These are phyloP conservation scores for Colletotrichum eremochloae DNA, from an alignment of 2,329 filamentous ascomycete species.

Conservation along the genomic window DNA sequence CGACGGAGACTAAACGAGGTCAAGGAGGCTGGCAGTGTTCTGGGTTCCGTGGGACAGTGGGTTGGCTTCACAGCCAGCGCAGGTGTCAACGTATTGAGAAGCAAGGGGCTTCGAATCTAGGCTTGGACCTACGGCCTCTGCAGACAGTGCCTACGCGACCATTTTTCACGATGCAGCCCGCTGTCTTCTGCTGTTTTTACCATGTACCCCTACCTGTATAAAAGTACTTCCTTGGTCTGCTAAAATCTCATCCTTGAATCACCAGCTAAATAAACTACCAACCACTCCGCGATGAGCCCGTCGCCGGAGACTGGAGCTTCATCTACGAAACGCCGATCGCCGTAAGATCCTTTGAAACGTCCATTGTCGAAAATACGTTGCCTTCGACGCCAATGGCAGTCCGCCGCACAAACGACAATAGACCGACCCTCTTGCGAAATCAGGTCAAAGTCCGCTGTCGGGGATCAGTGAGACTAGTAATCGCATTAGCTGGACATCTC, in stretches of 20 bases:
- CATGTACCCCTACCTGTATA: slow-evolving; percentile 30
- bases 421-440: neutral
- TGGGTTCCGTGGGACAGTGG: slow-evolving; percentile 80
- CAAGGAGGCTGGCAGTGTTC: slow-evolving; percentile 70
- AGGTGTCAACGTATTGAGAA: slow-evolving; percentile 85
- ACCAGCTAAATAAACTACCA: neutral
- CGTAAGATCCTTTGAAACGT: neutral
- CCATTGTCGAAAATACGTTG: neutral
- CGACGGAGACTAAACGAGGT: slow-evolving; percentile 80
- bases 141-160: neutral
- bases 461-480: slow-evolving; percentile 68
- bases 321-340: neutral
- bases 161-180: neutral
- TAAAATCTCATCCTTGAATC: neutral
- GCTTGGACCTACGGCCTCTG: neutral
- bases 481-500: slow-evolving; percentile 45
- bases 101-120: slow-evolving; percentile 87
- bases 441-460: slow-evolving; percentile 64
- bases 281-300: neutral
- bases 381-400: neutral
- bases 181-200: slow-evolving; percentile 12
- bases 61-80: slow-evolving; percentile 84
- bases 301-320: neutral
- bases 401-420: neutral
- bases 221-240: neutral